Conservation (phyloP, 2,329 filamentous ascomycete species). For the Xylogone sp. region DNA sequence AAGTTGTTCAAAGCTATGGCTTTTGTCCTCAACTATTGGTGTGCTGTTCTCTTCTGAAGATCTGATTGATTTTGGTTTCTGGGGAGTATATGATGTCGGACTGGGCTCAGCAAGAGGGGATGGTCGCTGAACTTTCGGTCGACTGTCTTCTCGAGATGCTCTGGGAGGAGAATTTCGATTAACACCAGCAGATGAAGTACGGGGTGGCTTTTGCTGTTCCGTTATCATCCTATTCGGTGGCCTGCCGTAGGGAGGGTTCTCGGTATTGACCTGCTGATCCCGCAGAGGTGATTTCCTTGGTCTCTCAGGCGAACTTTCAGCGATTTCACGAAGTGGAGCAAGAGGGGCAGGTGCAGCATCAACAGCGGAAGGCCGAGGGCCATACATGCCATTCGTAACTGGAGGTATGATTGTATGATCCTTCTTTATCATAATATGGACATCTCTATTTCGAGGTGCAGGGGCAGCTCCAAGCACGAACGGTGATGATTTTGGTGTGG, state of each 20-base stretch:
- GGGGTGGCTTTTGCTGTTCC: slow-evolving; percentile 12
- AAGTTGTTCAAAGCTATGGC: slow-evolving; percentile 71
- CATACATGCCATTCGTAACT: slow-evolving; percentile 1
- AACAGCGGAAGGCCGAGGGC: slow-evolving; percentile 4
- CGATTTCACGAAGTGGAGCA: slow-evolving; percentile 29
- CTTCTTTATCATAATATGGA: background rate
- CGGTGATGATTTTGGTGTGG: slow-evolving; percentile 6
- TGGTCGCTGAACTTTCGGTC: slow-evolving; percentile 11
- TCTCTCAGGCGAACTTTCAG: slow-evolving; percentile 27
- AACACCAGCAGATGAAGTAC: slow-evolving; percentile 6
- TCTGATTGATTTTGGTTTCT: slow-evolving; percentile 48
- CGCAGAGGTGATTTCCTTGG: slow-evolving; percentile 18
- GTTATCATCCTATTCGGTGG: slow-evolving; percentile 8
- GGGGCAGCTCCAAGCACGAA: slow-evolving; percentile 23
- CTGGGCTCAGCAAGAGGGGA: slow-evolving; percentile 48
- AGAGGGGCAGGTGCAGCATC: slow-evolving; percentile 23
- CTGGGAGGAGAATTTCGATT: slow-evolving; percentile 9
- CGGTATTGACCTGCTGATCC: slow-evolving; percentile 11
- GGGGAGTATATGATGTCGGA: slow-evolving; percentile 37
- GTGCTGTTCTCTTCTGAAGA: slow-evolving; percentile 54
- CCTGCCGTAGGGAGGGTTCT: slow-evolving; percentile 8
- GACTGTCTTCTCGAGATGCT: slow-evolving; percentile 8
- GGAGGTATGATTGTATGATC: background rate
- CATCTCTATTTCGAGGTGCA: slow-evolving; percentile 12
- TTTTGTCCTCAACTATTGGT: slow-evolving; percentile 52